Conservation (phyloP, 2,329 filamentous ascomycete species). For the Aureobasidium uvarum region DNA sequence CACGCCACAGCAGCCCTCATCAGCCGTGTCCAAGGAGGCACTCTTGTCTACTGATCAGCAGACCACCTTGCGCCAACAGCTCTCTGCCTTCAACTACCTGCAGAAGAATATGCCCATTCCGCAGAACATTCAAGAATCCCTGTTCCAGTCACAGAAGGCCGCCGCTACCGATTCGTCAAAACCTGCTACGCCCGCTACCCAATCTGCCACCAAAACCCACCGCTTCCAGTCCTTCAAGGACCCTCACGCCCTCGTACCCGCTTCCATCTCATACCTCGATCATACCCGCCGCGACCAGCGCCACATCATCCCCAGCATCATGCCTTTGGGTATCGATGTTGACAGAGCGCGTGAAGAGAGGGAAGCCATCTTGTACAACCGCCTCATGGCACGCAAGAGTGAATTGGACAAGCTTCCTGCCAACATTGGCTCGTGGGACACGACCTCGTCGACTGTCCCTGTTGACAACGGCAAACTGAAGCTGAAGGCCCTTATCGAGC, state of each 20-base stretch:
- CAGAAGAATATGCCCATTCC: conserved; percentile 85
- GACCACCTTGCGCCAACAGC: conserved; percentile 75
- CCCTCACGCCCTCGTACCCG: conserved; percentile 61
- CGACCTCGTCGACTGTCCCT: conserved; percentile 63
- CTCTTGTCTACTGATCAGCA: conserved; percentile 75
- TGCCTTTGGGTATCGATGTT: conserved; percentile 84
- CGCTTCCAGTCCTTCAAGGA: conserved; percentile 72
- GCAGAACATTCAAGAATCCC: conserved; percentile 71
- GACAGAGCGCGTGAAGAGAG: conserved; percentile 82
- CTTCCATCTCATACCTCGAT: conserved; percentile 72
- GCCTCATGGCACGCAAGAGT: conserved; percentile 77
- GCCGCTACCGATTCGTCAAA: conserved; percentile 44
- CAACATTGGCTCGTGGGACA: conserved; percentile 85
- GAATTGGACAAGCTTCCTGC: conserved; percentile 82
- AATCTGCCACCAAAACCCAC: conserved; percentile 42
- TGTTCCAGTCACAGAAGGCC: conserved; percentile 68
- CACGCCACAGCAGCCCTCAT: conserved; percentile 33
- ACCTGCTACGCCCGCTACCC: conserved; percentile 43
- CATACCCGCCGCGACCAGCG: conserved; percentile 75
- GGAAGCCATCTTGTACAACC: conserved; percentile 85
- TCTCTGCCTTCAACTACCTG: conserved; percentile 85
- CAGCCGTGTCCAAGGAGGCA: conserved; percentile 41
- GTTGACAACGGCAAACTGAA: conserved; percentile 80
- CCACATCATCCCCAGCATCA: conserved; percentile 78
- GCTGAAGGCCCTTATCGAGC: conserved; percentile 87